Evolutionary conservation across 2,329 filamentous ascomycete genomes (phyloP).

Genomic region (Cyphellophora attinorum): DNA sequence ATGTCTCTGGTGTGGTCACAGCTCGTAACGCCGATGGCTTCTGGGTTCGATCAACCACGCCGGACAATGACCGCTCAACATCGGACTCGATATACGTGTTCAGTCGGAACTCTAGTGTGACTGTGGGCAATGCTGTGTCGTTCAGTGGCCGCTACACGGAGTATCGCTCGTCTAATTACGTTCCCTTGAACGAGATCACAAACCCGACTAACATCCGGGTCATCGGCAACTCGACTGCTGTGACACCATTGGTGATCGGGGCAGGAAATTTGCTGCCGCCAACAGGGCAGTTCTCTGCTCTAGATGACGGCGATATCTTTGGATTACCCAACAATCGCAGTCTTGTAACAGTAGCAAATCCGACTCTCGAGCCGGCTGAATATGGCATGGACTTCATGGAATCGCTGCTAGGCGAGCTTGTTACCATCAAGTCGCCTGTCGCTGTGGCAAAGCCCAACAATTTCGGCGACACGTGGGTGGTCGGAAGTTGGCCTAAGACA

Average conservation of each 20-base stretch:
- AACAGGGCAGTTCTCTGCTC: conserved; percentile 48
- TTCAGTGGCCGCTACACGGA: conserved; percentile 51
- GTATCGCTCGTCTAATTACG: conserved; percentile 48
- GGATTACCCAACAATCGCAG: conserved; percentile 53
- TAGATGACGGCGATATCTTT: conserved; percentile 59
- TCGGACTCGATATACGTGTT: conserved; percentile 61
- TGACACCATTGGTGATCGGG: conserved; percentile 53
- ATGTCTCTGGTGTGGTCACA: conserved; percentile 55
- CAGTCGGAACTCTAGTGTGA: conserved; percentile 29
- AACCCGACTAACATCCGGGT: conserved; percentile 45
- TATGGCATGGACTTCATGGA: conserved; percentile 70
- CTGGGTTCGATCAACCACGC: conserved; percentile 52
- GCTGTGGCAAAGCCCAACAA: conserved; percentile 52
- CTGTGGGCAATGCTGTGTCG: conserved; percentile 54
- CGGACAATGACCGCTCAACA: conserved; percentile 46
- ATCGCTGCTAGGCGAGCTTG: conserved; percentile 56
- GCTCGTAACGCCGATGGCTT: conserved; percentile 54
- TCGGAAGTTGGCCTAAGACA: conserved; percentile 54
- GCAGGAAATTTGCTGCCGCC: conserved; percentile 47
- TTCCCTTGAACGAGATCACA: conserved; percentile 56
- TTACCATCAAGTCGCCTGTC: conserved; percentile 49
- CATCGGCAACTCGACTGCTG: conserved; percentile 43
- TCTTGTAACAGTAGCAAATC: conserved; percentile 51
- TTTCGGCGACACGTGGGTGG: conserved; percentile 61
- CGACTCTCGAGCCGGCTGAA: conserved; percentile 47